Conservation (phyloP, 1,284 basidiomycete species). For the Meira nashicola region DNA sequence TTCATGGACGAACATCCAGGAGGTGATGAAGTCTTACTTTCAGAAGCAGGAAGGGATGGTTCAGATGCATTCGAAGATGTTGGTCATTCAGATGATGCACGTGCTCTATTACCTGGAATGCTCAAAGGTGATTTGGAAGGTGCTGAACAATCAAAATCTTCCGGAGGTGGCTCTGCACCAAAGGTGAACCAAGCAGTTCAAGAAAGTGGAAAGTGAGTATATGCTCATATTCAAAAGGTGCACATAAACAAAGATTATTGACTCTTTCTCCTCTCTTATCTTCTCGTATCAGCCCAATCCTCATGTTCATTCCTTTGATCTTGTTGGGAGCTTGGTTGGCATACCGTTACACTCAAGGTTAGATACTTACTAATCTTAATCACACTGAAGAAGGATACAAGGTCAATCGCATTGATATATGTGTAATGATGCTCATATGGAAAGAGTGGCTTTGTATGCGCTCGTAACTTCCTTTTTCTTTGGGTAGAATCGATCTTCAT, state of each 20-base stretch:
- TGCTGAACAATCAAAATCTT: conserved; percentile 14
- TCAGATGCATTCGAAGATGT: conserved; percentile 99
- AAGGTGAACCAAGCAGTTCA: background rate
- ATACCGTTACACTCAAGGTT: conserved; percentile 25
- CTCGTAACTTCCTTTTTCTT: too few species aligned
- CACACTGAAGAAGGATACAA: too few species aligned
- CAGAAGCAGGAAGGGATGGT: conserved; percentile 85
- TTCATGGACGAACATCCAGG: conserved; percentile 81
- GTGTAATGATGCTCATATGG: too few species aligned
- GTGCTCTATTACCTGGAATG: conserved; percentile 69
- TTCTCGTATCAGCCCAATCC: conserved; percentile 32
- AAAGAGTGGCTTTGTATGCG: too few species aligned
- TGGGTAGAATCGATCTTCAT: too few species aligned
- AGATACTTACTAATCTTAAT: too few species aligned
- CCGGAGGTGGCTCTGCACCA: background rate
- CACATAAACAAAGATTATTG: background rate
- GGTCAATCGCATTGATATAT: too few species aligned
- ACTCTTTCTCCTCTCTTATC: background rate
- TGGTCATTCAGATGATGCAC: conserved; percentile 96
- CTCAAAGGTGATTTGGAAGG: conserved; percentile 59
- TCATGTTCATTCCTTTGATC: conserved; percentile 45
- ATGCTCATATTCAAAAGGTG: background rate
- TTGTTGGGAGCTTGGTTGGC: conserved; percentile 36
- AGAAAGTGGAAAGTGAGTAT: conserved; percentile 37
- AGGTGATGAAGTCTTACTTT: conserved; percentile 17